These are phyloP conservation scores for Knoxdaviesia proteae DNA, from an alignment of 2,329 filamentous ascomycete species.

Conservation along the genomic window DNA sequence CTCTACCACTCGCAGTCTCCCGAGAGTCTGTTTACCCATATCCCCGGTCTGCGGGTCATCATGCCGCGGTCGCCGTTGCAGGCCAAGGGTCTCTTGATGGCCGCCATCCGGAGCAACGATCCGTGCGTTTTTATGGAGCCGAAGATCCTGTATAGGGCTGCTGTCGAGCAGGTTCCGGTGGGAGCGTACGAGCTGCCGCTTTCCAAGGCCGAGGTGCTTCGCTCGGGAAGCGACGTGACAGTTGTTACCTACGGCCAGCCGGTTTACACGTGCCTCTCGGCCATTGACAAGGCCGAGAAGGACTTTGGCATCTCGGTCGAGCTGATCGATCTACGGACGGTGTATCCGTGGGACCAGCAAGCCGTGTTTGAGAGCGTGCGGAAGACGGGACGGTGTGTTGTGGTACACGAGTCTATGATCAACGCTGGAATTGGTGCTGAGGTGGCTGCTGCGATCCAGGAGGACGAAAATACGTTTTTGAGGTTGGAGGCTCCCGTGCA, in stretches of 20 bases:
- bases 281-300: slow-evolving; percentile 53
- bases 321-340: slow-evolving; percentile 68
- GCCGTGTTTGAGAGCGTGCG: slow-evolving; percentile 63
- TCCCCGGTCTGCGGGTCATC: slow-evolving; percentile 68
- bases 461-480: slow-evolving; percentile 54
- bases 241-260: slow-evolving; percentile 80
- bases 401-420: slow-evolving; percentile 84
- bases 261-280: slow-evolving; percentile 61
- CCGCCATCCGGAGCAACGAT: slow-evolving; percentile 61
- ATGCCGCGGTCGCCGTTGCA: slow-evolving; percentile 72
- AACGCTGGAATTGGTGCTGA: slow-evolving; percentile 81
- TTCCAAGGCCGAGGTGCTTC: slow-evolving; percentile 68
- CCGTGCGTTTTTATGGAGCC: slow-evolving; percentile 88
- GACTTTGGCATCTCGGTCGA: slow-evolving; percentile 62
- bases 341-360: slow-evolving; percentile 81
- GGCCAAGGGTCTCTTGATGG: slow-evolving; percentile 68
- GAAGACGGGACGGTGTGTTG: slow-evolving; percentile 69
- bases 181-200: slow-evolving; percentile 66
- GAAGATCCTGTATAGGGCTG: slow-evolving; percentile 78
- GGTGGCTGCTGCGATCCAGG: slow-evolving; percentile 72
- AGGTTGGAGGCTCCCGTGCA: slow-evolving; percentile 68
- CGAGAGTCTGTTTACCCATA: slow-evolving; percentile 71
- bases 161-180: slow-evolving; percentile 75
- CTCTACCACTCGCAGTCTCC: slow-evolving; percentile 80
- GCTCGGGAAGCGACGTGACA: slow-evolving; percentile 60